Evolutionary conservation across 352 stramenopile genomes (phyloP).

Genomic region (Blastocystis sp.): DNA sequence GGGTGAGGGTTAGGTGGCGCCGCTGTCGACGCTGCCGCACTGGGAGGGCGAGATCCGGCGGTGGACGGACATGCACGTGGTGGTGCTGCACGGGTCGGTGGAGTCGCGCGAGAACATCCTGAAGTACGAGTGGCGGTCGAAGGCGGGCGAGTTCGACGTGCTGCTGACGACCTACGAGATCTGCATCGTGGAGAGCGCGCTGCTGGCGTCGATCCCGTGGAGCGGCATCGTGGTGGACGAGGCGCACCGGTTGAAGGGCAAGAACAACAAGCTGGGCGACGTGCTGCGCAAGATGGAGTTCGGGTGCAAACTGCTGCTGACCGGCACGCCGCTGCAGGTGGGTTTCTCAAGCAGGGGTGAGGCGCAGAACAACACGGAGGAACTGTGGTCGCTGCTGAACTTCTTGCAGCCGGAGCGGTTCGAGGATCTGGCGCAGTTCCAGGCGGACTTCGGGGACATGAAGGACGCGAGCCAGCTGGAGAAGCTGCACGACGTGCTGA

Average conservation of each 20-base stretch:
- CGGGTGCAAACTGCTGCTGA: conserved; percentile 84
- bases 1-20: conserved; percentile 77
- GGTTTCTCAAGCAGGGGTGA: neutral
- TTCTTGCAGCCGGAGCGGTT: conserved; percentile 91
- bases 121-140: conserved; percentile 91
- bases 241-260: conserved; percentile 96
- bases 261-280: conserved; percentile 88
- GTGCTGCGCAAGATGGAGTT: conserved; percentile 80
- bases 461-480: conserved; percentile 87
- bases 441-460: conserved; percentile 86
- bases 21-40: conserved; percentile 92
- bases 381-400: conserved; percentile 93
- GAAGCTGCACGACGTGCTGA: conserved; percentile 86
- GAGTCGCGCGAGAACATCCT: conserved; percentile 87
- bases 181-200: conserved; percentile 76
- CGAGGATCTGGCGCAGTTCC: conserved; percentile 82
- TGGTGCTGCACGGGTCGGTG: conserved; percentile 95
- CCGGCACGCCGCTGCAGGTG: conserved; percentile 87
- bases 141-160: conserved; percentile 86
- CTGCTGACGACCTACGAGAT: conserved; percentile 79
- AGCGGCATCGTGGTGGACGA: conserved; percentile 95
- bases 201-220: conserved; percentile 91
- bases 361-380: conserved; percentile 86
- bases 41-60: conserved; percentile 90
- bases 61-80: conserved; percentile 81